A percentile compares a stretch with the other conserved stretches of the same genome.
phyloP scores from a whole-genome alignment of 352 stramenopile genomes.

The Peronospora belbahrii region DNA sequence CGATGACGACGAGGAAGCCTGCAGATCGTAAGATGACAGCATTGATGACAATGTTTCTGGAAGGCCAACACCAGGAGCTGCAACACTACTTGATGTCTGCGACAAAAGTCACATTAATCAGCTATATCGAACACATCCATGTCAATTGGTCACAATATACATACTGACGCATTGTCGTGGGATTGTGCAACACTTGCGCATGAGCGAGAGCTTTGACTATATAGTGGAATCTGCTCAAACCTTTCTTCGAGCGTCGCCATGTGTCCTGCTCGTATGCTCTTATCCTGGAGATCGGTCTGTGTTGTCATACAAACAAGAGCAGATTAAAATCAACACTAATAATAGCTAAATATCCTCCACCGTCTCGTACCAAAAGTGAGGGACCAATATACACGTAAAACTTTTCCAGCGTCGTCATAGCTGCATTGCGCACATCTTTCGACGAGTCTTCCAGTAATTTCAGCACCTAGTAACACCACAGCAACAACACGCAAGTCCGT shows the following conservation, averaged over 20 bases:
- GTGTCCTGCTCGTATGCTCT: constrained; percentile 63
- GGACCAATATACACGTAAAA: constrained; percentile 66
- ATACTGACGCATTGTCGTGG: constrained; percentile 7
- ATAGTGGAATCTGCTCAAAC: constrained; percentile 29
- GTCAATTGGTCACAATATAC: background rate
- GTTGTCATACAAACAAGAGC: background rate
- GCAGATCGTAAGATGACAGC: constrained; percentile 40
- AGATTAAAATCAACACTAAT: background rate
- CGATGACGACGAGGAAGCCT: constrained; percentile 32
- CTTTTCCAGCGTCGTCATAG: constrained; percentile 55
- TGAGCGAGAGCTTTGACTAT: background rate
- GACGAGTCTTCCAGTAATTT: constrained; percentile 69
- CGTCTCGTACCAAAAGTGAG: constrained; percentile 49
- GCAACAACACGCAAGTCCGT: constrained; percentile 1
- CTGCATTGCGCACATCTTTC: constrained; percentile 76
- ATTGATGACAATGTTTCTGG: constrained; percentile 33
- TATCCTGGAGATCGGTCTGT: constrained; percentile 59
- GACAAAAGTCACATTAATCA: background rate
- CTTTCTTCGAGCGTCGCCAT: constrained; percentile 69
- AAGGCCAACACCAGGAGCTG: background rate
- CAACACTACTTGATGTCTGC: background rate
- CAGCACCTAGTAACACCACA: constrained; percentile 32
- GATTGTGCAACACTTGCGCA: background rate
- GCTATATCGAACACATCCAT: background rate
- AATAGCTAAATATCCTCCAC: background rate